These are phyloP conservation scores for Dryadomyces sulphureus DNA, from an alignment of 2,329 filamentous ascomycete genomes.

Conservation along the genomic window DNA sequence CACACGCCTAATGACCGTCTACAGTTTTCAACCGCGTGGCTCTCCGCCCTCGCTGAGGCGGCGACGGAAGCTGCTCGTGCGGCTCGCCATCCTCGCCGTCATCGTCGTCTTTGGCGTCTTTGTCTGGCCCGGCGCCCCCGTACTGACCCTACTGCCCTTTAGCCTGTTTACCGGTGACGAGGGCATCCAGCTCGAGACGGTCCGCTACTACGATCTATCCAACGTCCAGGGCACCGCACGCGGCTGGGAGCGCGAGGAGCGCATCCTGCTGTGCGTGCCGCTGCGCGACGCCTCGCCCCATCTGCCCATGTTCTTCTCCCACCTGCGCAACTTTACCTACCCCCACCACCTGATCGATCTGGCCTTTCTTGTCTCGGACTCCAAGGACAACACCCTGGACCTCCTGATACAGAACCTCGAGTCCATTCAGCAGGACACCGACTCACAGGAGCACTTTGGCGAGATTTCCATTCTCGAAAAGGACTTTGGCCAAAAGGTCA, in stretches of 20 bases:
- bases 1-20: background rate
- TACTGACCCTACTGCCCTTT: conserved; percentile 49
- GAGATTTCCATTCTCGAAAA: conserved; percentile 98
- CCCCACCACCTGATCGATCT: conserved; percentile 93
- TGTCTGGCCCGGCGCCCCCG: conserved; percentile 53
- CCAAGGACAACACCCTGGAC: conserved; percentile 76
- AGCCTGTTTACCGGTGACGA: conserved; percentile 53
- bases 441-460: conserved; percentile 72
- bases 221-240: conserved; percentile 82
- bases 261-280: conserved; percentile 87
- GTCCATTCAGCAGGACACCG: conserved; percentile 63
- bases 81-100: conserved; percentile 44
- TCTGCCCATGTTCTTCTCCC: conserved; percentile 96
- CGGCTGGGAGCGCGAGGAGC: conserved; percentile 92
- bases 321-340: conserved; percentile 91
- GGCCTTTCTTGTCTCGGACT: conserved; percentile 93
- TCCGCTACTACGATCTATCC: conserved; percentile 91
- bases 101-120: conserved; percentile 58
- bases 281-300: conserved; percentile 86
- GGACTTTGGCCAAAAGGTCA: conserved; percentile 95
- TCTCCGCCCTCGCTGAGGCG: conserved; percentile 56
- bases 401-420: conserved; percentile 63
- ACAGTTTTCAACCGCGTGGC: conserved; percentile 72
- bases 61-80: conserved; percentile 56
- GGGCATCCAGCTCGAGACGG: conserved; percentile 75